Evolutionary conservation across 2,329 filamentous ascomycete genomes (phyloP).

Genomic region (Seiridium cupressi): DNA sequence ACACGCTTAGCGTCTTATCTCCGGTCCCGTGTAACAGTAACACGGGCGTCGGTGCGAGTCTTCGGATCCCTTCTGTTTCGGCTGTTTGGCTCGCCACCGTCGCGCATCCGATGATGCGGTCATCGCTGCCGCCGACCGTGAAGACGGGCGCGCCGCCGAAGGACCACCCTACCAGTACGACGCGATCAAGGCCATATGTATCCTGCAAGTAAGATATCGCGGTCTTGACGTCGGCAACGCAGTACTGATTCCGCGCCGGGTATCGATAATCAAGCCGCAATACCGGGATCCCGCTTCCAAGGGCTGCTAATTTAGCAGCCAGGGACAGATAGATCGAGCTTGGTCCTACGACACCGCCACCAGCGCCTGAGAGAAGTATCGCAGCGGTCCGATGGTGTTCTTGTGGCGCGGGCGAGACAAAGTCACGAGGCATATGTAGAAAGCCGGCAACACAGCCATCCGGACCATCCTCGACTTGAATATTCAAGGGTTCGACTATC

Average conservation of each 20-base stretch:
- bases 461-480: background rate
- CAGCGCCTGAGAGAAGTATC: background rate
- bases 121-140: constrained; percentile 29
- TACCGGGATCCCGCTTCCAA: constrained; percentile 31
- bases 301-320: constrained; percentile 36
- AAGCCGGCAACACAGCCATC: constrained; percentile 24
- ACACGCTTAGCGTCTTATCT: constrained; percentile 30
- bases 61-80: constrained; percentile 28
- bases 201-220: constrained; percentile 33
- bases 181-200: constrained; percentile 26
- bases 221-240: constrained; percentile 32
- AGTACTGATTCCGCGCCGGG: constrained; percentile 23
- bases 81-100: constrained; percentile 38
- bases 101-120: constrained; percentile 26
- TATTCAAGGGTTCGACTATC: background rate
- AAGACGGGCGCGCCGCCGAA: constrained; percentile 40
- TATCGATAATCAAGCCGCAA: constrained; percentile 37
- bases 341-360: constrained; percentile 29
- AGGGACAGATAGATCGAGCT: constrained; percentile 35
- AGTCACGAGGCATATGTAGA: constrained; percentile 29
- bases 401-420: constrained; percentile 29
- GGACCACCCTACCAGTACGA: constrained; percentile 40
- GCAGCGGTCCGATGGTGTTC: background rate
- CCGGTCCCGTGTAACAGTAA: constrained; percentile 36
- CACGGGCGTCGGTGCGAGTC: constrained; percentile 30